Base-by-base conservation (phyloP, 2,329 filamentous ascomycete species). In the Ascochyta koolunga region DNA sequence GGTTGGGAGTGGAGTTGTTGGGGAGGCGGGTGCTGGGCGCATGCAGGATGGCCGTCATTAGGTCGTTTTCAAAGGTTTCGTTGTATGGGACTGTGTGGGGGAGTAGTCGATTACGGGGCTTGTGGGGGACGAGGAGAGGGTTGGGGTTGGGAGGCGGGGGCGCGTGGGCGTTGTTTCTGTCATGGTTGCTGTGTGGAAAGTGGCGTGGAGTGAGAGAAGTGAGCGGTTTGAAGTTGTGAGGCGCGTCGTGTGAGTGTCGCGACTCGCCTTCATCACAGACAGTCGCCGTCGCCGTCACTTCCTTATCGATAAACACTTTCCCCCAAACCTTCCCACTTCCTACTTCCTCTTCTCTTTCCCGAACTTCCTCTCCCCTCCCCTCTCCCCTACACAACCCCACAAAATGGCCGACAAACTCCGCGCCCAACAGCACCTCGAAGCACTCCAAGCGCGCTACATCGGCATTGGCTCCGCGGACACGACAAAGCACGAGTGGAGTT, bases 401-500 rank as follows among this genome's bases (percentile, higher is more conserved):
- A 60, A 42, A 48, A 77, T 76, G 95, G 95, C 95, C 77, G 95
- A 99, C 81, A 99, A 99, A 80, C 89, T 99, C 62, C 93, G 95
- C 73, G 95, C 91, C 9, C 91, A 96, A 68, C 95, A 99, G 78
- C 95, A 99, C 77, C 93, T 99, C 72, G 95, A 99, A 78, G 89
- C 92, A 61, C 89, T 98, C 16, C 95, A 99, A 78, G 89, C 93
- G 70, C 96, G 96, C 70, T 97, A 95, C 80, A 84, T 99, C 69
- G 95, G 95, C 65, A 98, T 95, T 4, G 95, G 95, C 21, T 93
- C 97, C 76, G 91, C 93, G 37, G 95, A 99, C 79, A 98, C 93
- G 13, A 96, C 92, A 22, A 96, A 91, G 76, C 95, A 95, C 87
- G 95, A 99, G 79, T 99, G 93, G 92, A 89, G 89, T 44, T 93